Percentiles rank a stretch among this genome's conserved stretches.
Evolutionary conservation across 148 eudicot genomes (phyloP).

Genomic region (Cornus suecica): DNA sequence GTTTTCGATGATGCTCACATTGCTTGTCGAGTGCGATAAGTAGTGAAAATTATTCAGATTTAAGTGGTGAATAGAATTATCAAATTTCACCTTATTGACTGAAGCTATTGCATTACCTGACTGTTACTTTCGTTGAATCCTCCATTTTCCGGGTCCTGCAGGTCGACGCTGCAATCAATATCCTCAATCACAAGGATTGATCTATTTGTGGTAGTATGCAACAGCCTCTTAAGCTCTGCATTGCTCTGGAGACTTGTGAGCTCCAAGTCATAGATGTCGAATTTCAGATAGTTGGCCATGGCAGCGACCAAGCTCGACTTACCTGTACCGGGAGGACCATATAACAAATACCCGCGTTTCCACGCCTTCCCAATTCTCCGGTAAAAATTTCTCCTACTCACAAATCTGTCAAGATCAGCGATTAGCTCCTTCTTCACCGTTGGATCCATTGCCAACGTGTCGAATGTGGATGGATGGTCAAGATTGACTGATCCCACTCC

Average conservation of each 20-base stretch:
- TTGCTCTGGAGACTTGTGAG: not conserved
- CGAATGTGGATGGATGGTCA: conserved; percentile 7
- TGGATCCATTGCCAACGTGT: conserved; percentile 16
- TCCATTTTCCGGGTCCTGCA: conserved; percentile 4
- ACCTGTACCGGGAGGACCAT: conserved; percentile 4
- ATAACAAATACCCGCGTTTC: conserved; percentile 10
- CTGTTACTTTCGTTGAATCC: not conserved
- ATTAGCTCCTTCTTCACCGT: conserved; percentile 2
- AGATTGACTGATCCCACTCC: not conserved
- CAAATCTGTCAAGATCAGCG: conserved; percentile 9
- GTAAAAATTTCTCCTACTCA: conserved; percentile 3
- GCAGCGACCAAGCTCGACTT: conserved; percentile 10
- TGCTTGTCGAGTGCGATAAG: no score
- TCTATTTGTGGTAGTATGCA: not conserved
- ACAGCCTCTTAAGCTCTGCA: not conserved
- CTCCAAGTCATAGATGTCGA: conserved; percentile 6
- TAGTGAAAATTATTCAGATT: no score
- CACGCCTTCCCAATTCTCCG: conserved; percentile 14
- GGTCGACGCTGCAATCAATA: conserved; percentile 12
- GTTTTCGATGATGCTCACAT: no score
- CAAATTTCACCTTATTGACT: no score
- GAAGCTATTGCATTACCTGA: not conserved
- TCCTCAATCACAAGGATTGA: conserved; percentile 14
- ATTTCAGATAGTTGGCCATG: conserved; percentile 10
- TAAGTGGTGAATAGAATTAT: no score